Evolutionary conservation across 2,329 filamentous ascomycete genomes (phyloP).

Genomic region (Onygena corvina): DNA sequence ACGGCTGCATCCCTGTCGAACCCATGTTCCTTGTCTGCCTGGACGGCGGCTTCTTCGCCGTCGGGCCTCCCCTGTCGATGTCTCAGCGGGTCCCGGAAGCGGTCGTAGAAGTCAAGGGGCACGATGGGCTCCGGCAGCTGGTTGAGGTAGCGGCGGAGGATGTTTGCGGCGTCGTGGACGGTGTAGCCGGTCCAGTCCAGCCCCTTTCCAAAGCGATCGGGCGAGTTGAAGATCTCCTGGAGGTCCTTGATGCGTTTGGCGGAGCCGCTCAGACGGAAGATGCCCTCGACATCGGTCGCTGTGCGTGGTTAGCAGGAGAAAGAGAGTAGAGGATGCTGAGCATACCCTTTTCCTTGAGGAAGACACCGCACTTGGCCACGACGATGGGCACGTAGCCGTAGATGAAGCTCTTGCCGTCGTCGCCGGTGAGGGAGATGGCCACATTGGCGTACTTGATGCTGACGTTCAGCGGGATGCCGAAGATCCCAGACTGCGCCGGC

Average conservation of each 20-base stretch:
- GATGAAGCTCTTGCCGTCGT: slow-evolving; percentile 87
- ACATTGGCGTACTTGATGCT: slow-evolving; percentile 98
- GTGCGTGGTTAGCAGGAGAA: slow-evolving; percentile 21
- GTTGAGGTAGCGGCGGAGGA: slow-evolving; percentile 88
- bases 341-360: slow-evolving; percentile 92
- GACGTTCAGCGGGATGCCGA: slow-evolving; percentile 81
- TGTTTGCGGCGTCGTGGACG: slow-evolving; percentile 95
- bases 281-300: slow-evolving; percentile 93
- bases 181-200: slow-evolving; percentile 96
- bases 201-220: slow-evolving; percentile 90
- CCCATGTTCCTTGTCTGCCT: slow-evolving; percentile 57
- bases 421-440: slow-evolving; percentile 88
- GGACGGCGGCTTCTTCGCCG: slow-evolving; percentile 51
- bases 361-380: slow-evolving; percentile 95
- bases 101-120: slow-evolving; percentile 81
- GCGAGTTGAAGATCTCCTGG: slow-evolving; percentile 81
- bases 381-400: slow-evolving; percentile 98
- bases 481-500: slow-evolving; percentile 58
- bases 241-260: slow-evolving; percentile 98
- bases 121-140: slow-evolving; percentile 94
- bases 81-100: slow-evolving; percentile 73
- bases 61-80: slow-evolving; percentile 57
- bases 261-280: slow-evolving; percentile 89
- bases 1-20: slow-evolving; percentile 70
- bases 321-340: slow-evolving; percentile 13